phyloP scores from a whole-genome alignment of 345 rosid genomes.

The Pugionium cornutum region DNA sequence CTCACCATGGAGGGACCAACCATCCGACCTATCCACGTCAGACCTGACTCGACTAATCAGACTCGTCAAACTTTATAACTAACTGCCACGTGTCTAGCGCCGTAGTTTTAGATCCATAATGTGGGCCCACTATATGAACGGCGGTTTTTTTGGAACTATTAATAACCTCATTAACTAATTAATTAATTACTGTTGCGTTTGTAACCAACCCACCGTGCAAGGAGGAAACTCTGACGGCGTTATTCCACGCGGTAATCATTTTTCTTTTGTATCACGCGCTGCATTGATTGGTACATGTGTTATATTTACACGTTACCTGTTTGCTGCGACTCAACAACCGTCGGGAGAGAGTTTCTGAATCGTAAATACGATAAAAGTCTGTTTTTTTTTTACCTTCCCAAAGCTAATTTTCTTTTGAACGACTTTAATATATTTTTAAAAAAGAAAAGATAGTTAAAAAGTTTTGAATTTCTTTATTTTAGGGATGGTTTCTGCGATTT shows the following conservation, averaged over 20 bases:
- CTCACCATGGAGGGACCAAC: conserved; percentile 18
- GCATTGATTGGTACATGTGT: neutral
- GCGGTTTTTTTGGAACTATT: conserved; percentile 28
- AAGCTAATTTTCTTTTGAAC: no score
- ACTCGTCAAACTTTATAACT: neutral
- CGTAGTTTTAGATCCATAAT: conserved; percentile 9
- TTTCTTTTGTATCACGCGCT: neutral
- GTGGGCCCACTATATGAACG: conserved; percentile 15
- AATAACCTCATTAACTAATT: neutral
- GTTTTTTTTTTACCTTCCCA: conserved; percentile 7
- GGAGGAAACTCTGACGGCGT: conserved; percentile 24
- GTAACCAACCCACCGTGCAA: conserved; percentile 23
- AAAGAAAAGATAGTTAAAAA: neutral
- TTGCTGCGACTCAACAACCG: conserved; percentile 28
- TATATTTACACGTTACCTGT: conserved; percentile 4
- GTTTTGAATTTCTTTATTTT: conserved; percentile 14
- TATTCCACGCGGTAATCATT: neutral
- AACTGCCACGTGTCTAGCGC: conserved; percentile 30
- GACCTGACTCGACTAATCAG: conserved; percentile 21
- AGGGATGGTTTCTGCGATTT: conserved; percentile 23
- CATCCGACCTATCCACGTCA: conserved; percentile 29
- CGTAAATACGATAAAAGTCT: neutral
- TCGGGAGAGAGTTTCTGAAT: conserved; percentile 13
- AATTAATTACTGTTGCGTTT: neutral
- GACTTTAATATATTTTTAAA: conserved; percentile 7